phyloP scores from a whole-genome alignment of 1,284 basidiomycete species.

The Sporisorium iseilematis-ciliati region DNA sequence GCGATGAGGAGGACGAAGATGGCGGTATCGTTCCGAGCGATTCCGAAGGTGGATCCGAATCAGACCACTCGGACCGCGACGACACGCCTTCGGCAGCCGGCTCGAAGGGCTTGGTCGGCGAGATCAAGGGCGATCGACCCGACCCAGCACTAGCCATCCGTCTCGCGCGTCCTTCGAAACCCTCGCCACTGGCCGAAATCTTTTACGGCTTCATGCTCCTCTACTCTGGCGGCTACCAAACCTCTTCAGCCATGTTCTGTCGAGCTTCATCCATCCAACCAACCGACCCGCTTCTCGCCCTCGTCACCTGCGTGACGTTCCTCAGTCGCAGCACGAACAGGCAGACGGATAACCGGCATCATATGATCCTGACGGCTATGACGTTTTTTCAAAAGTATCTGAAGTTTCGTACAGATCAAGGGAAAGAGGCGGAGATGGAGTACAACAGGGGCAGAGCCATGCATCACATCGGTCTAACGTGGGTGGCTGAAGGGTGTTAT shows the following conservation, averaged over 20 bases:
- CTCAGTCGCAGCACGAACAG: conserved; percentile 90
- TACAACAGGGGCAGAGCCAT: conserved; percentile 92
- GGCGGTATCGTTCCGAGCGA: conserved; percentile 6
- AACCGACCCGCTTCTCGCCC: conserved; percentile 85
- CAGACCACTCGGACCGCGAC: conserved; percentile 20
- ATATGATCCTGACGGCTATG: conserved; percentile 70
- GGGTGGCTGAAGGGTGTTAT: conserved; percentile 63
- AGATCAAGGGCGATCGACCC: conserved; percentile 34
- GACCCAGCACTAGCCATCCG: conserved; percentile 19
- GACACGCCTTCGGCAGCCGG: not conserved
- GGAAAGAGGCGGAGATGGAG: conserved; percentile 77
- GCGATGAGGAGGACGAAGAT: conserved; percentile 35
- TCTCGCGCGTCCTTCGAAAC: conserved; percentile 44
- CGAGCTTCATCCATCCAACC: conserved; percentile 87
- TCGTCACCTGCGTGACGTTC: conserved; percentile 84
- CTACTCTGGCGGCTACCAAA: conserved; percentile 86
- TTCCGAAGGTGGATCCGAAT: conserved; percentile 52
- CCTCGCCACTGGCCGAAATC: conserved; percentile 77
- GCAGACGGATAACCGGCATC: conserved; percentile 92
- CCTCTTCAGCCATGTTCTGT: conserved; percentile 86
- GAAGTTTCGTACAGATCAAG: conserved; percentile 76
- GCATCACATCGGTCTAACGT: conserved; percentile 77
- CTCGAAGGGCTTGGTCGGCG: not conserved
- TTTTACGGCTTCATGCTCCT: conserved; percentile 90
- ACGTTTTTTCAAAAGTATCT: conserved; percentile 51